Percentiles rank a stretch among this genome's conserved stretches.
Evolutionary conservation across 164 flowering plant genomes (phyloP).

Genomic region (Platanus orientalis): DNA sequence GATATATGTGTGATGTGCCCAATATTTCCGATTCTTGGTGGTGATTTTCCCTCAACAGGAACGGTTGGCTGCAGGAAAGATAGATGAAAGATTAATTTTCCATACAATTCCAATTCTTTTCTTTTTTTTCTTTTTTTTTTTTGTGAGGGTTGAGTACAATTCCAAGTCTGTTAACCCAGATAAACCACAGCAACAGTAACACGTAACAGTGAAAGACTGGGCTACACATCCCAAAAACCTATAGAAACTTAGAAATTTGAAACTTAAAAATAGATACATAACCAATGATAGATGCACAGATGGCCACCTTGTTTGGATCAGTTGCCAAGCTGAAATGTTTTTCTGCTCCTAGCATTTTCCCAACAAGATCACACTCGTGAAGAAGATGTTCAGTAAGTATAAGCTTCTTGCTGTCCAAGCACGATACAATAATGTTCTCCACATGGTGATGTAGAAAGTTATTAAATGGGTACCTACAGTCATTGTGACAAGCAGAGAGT

Average conservation of each 20-base stretch:
- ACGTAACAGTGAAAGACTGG: too few species aligned
- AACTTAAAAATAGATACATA: too few species aligned
- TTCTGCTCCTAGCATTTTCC: slow-evolving; percentile 72
- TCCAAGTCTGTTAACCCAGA: too few species aligned
- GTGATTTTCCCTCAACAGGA: slow-evolving; percentile 60
- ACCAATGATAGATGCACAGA: neutral
- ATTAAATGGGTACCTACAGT: slow-evolving; percentile 82
- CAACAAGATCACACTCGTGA: slow-evolving; percentile 66
- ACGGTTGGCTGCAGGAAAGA: slow-evolving; percentile 64
- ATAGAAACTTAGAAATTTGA: neutral
- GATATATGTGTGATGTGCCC: slow-evolving; percentile 87
- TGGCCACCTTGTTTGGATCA: slow-evolving; percentile 48
- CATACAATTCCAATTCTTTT: too few species aligned
- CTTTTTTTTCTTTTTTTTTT: too few species aligned
- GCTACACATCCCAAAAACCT: neutral
- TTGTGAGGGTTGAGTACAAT: too few species aligned
- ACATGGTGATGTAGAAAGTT: slow-evolving; percentile 90
- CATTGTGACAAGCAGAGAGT: slow-evolving; percentile 11
- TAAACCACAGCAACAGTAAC: too few species aligned
- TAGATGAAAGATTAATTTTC: neutral
- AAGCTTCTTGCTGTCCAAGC: slow-evolving; percentile 68
- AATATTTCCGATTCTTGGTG: slow-evolving; percentile 79
- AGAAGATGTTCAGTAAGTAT: slow-evolving; percentile 64
- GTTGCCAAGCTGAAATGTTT: slow-evolving; percentile 43
- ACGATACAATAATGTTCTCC: slow-evolving; percentile 60